Evolutionary conservation across 768 basidiomycete species (phyloP).

Genomic region (Tylopilus sp.): DNA sequence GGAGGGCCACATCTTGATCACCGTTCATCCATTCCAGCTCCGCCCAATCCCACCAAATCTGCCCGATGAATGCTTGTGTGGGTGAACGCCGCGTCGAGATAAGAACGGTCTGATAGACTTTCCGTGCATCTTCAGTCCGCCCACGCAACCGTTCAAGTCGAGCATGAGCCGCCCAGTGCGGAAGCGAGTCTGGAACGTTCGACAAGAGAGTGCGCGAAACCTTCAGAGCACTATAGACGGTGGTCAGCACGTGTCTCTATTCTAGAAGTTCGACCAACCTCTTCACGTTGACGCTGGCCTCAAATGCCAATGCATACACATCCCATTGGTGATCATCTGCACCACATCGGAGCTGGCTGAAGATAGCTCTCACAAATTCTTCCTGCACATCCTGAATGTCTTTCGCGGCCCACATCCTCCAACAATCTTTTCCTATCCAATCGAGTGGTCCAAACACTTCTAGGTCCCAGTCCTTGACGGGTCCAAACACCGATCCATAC

Average conservation of each 20-base stretch:
- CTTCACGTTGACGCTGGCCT: constrained; percentile 56
- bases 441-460: constrained; percentile 57
- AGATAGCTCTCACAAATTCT: constrained; percentile 52
- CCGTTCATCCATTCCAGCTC: constrained; percentile 78
- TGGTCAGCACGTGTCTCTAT: constrained; percentile 8
- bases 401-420: constrained; percentile 42
- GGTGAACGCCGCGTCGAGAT: constrained; percentile 40
- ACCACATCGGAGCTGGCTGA: constrained; percentile 51
- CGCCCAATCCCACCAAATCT: constrained; percentile 81
- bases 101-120: constrained; percentile 70
- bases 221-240: constrained; percentile 54
- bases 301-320: constrained; percentile 60
- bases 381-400: constrained; percentile 53
- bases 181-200: constrained; percentile 49
- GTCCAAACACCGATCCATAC: constrained; percentile 60
- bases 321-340: constrained; percentile 63
- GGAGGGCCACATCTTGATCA: constrained; percentile 45
- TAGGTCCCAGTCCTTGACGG: constrained; percentile 62
- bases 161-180: constrained; percentile 75
- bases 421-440: constrained; percentile 28
- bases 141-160: constrained; percentile 67
- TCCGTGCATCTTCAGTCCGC: constrained; percentile 64
- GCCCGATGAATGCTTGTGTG: constrained; percentile 36
- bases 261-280: constrained; percentile 32
- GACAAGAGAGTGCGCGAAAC: constrained; percentile 65